phyloP scores from a whole-genome alignment of 768 basidiomycete genomes.

The Termitomyces sp. region DNA sequence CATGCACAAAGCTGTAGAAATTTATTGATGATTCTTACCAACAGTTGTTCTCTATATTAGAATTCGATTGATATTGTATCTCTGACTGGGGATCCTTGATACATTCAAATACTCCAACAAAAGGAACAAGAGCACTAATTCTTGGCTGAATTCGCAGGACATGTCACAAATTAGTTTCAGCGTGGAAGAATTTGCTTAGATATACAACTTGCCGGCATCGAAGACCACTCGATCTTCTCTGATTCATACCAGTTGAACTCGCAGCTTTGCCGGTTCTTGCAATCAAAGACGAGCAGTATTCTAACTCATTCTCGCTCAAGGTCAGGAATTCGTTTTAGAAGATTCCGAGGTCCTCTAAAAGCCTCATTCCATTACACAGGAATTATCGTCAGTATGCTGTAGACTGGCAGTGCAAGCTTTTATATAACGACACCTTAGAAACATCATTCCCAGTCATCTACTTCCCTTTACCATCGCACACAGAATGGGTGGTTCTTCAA shows the following conservation, averaged over 20 bases:
- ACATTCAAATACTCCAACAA: neutral
- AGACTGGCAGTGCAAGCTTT: neutral
- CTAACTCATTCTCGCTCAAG: neutral
- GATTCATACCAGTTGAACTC: neutral
- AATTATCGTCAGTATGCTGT: neutral
- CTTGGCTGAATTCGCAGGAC: neutral
- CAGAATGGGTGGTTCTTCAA: neutral
- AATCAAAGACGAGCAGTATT: neutral
- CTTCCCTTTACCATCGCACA: neutral
- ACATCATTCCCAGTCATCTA: neutral
- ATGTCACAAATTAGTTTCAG: neutral
- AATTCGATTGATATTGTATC: too few species aligned
- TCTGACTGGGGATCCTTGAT: too few species aligned
- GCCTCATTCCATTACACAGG: neutral
- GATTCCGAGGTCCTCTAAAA: too few species aligned
- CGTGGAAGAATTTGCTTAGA: too few species aligned
- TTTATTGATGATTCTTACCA: too few species aligned
- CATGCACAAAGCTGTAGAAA: too few species aligned
- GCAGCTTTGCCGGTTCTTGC: neutral
- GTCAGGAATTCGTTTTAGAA: too few species aligned
- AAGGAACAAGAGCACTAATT: neutral
- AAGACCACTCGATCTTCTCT: neutral
- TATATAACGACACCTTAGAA: too few species aligned
- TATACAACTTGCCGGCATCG: neutral
- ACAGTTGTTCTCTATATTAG: too few species aligned